These are phyloP conservation scores for Anaeramoeba ignava DNA, from an alignment of 78 protist species.

Conservation along the genomic window DNA sequence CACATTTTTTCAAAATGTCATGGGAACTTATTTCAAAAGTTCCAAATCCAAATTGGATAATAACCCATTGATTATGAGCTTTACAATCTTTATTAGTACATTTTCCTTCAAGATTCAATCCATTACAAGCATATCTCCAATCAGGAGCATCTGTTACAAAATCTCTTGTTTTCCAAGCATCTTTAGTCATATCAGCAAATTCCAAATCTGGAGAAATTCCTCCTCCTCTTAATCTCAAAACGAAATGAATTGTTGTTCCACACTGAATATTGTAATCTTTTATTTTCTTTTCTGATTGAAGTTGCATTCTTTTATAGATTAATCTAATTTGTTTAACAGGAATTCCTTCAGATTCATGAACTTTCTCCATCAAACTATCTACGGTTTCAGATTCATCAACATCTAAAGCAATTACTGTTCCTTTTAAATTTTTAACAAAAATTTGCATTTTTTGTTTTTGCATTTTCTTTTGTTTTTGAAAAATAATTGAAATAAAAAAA, in stretches of 20 bases:
- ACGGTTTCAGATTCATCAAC: too few species aligned
- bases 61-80: background rate
- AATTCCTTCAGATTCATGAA: too few species aligned
- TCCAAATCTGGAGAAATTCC: background rate
- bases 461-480: too few species aligned
- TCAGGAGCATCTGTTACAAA: background rate
- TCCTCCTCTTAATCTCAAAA: slow-evolving; percentile 3
- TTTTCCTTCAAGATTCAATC: background rate
- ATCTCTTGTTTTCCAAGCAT: background rate
- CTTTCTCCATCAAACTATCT: too few species aligned
- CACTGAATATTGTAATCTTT: background rate
- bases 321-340: background rate
- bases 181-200: background rate
- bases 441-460: too few species aligned
- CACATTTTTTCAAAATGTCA: background rate
- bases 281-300: background rate
- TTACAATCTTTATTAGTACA: background rate
- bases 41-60: background rate
- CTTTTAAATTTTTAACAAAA: too few species aligned
- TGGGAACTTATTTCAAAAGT: background rate
- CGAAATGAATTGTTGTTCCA: background rate
- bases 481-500: too few species aligned
- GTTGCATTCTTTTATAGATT: background rate
- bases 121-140: background rate
- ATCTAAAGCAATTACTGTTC: too few species aligned